Evolutionary conservation across 495 filamentous ascomycete species (phyloP).

Genomic region (Lasiosphaeria hispida): DNA sequence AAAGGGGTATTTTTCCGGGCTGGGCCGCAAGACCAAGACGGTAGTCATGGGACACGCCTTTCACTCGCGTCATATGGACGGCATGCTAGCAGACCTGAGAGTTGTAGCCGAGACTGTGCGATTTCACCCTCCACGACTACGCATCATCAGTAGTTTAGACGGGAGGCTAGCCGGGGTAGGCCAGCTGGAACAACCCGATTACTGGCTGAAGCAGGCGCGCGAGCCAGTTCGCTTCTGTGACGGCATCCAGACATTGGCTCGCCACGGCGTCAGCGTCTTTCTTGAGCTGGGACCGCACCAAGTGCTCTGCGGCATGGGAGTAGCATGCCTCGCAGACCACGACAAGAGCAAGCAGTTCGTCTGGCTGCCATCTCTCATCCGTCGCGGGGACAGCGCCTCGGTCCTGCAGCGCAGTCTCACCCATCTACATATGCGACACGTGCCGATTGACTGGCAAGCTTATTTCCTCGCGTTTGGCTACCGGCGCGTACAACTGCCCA

Average conservation of each 20-base stretch:
- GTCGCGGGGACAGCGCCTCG: constrained; percentile 1
- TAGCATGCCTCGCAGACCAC: constrained; percentile 21
- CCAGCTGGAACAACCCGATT: constrained; percentile 26
- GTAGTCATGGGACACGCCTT: constrained; percentile 26
- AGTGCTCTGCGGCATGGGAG: constrained; percentile 21
- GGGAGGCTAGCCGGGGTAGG: constrained; percentile 24
- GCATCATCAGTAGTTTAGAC: constrained; percentile 29
- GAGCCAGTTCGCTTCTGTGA: constrained; percentile 29
- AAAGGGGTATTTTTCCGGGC: constrained; percentile 15
- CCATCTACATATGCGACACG: constrained; percentile 23
- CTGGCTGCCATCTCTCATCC: constrained; percentile 26
- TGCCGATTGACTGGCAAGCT: constrained; percentile 26
- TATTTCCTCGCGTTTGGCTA: constrained; percentile 31
- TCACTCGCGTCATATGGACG: constrained; percentile 29
- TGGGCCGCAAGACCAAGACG: constrained; percentile 22
- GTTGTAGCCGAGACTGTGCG: constrained; percentile 22
- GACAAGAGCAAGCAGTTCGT: constrained; percentile 1
- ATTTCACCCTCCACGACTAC: constrained; percentile 23
- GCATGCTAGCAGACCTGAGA: constrained; percentile 26
- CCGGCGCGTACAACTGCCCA: constrained; percentile 27
- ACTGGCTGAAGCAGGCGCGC: constrained; percentile 31
- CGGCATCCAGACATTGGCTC: constrained; percentile 21
- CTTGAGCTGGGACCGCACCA: constrained; percentile 31
- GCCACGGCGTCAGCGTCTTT: constrained; percentile 25
- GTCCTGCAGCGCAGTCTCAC: constrained; percentile 14